Base-by-base conservation (phyloP, 257 asterid species). In the Scutellaria barbata region DNA sequence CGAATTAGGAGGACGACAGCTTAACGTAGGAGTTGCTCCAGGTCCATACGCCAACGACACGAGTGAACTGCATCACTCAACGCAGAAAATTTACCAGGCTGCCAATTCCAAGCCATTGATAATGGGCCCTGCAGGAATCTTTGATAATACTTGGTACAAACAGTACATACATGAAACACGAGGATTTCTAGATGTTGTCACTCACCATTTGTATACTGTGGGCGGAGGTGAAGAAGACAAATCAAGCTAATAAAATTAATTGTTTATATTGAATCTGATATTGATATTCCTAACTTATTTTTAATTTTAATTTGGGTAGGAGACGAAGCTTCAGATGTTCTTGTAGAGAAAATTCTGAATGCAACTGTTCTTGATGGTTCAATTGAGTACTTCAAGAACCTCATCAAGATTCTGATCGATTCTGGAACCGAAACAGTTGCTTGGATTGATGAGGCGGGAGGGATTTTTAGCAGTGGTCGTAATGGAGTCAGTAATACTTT, bases 401-500 rank as follows among this genome's bases (percentile, higher is more conserved):
- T 62, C 52, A 48, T 7, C 18, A 42, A 74, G 60, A 7, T 68
- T 54, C 33, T 78, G 7, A 45, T 11, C 56, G 8, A 48, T 7
- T 55, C 79, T 13, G 62, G 10, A n/a, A 64, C 33, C 30, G 25
- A 68, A 10, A 72, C 76, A 12, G 25, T 54, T 50, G 82, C 79
- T 52, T 78, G 82, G 82, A 76, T 78, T 37, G 76, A 79, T 42
- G 82, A 78, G 55, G 18, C 76, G 18, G 82, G 82, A 43, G 82
- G 82, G 22, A 79, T 73, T 20, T 68, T 54, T 51, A 54, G 47
- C 16, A 78, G 79, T 13, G 82, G 82, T 18, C 70, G 82, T 9
- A 12, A 65, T 60, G 68, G 64, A n/a, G 91, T 89, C 53, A 69
- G 91, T 45, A 89, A 87, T 14, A 82, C 93, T 2, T 89, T 87